Percentiles rank a stretch among this genome's conserved stretches.
phyloP scores from a whole-genome alignment of 768 basidiomycete genomes.

The Ramaria sp. region DNA sequence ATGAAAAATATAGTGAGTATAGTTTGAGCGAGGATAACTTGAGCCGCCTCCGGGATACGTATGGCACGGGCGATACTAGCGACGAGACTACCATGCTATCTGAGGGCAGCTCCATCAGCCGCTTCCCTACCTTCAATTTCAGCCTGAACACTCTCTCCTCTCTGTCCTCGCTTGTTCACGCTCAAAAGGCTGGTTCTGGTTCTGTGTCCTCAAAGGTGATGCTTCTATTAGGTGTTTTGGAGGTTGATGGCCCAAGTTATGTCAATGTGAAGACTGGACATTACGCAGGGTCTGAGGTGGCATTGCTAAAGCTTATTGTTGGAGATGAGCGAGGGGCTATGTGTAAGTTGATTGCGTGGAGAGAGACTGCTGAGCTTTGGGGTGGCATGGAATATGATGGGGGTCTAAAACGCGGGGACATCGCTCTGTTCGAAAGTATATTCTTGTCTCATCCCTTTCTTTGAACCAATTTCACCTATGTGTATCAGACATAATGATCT shows the following conservation, averaged over 20 bases:
- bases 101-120: constrained; percentile 58
- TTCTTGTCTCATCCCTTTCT: constrained; percentile 8
- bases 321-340: constrained; percentile 63
- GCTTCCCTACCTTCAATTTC: constrained; percentile 69
- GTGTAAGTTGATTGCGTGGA: constrained; percentile 69
- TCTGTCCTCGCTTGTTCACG: constrained; percentile 29
- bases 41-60: not conserved
- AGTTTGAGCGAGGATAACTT: not conserved
- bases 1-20: too few relatives aligned
- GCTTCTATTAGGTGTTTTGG: constrained; percentile 55
- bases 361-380: constrained; percentile 67
- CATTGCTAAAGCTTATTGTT: constrained; percentile 57
- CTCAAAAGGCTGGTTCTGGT: constrained; percentile 20
- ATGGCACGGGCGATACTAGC: not conserved
- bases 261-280: constrained; percentile 56
- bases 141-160: constrained; percentile 48
- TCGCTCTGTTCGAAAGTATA: constrained; percentile 61
- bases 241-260: constrained; percentile 66
- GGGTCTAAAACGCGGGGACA: constrained; percentile 57
- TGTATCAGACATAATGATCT: constrained; percentile 8
- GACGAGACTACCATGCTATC: constrained; percentile 22
- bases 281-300: constrained; percentile 62
- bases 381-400: constrained; percentile 36
- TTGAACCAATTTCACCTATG: constrained; percentile 1
- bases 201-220: constrained; percentile 37